phyloP scores from a whole-genome alignment of 2,329 filamentous ascomycete species.

The Phyllosticta paracitricarpa region DNA sequence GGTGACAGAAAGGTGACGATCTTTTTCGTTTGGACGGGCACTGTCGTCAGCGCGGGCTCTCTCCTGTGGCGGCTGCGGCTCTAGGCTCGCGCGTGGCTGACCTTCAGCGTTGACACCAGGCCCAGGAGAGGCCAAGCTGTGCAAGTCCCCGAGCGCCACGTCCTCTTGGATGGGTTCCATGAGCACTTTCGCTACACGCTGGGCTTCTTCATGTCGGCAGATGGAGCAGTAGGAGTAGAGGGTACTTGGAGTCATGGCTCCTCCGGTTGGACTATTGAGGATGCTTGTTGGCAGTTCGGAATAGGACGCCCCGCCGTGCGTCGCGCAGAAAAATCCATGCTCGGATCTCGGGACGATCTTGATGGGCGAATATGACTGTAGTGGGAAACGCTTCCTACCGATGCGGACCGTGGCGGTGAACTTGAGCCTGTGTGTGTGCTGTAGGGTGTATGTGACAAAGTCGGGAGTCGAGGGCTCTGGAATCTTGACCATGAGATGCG shows the following conservation, averaged over 20 bases:
- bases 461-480: neutral
- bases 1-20: neutral
- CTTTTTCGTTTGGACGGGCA: neutral
- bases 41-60: neutral
- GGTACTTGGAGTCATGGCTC: neutral
- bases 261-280: neutral
- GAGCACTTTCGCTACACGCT: neutral
- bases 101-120: neutral
- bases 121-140: neutral
- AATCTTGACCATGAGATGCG: neutral
- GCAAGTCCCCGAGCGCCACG: neutral
- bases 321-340: neutral
- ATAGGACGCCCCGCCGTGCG: neutral
- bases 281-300: no score
- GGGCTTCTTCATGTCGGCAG: neutral
- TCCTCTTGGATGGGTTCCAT: neutral
- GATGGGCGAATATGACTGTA: neutral
- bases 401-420: neutral
- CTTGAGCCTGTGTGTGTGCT: neutral
- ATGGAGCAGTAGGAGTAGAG: neutral
- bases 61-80: neutral
- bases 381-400: neutral
- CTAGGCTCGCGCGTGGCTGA: neutral
- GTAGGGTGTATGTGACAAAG: neutral
- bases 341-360: neutral